Conservation (phyloP, 768 basidiomycete species). For the Calocera cornea region DNA sequence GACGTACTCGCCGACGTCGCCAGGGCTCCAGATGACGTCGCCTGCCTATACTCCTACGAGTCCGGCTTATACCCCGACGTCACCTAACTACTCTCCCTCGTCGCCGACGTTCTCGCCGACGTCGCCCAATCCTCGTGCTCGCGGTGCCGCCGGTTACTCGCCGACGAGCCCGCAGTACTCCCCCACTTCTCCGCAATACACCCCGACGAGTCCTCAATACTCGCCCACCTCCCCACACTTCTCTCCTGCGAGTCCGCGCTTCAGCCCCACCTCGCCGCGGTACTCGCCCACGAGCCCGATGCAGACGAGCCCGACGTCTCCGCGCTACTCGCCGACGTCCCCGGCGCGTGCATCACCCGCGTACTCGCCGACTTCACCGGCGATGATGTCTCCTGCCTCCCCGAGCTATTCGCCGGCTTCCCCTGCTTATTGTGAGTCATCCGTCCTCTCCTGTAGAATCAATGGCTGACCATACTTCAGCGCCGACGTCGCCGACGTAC, state of each 20-base stretch:
- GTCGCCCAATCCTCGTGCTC: slow-evolving; percentile 37
- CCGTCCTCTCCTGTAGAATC: not conserved
- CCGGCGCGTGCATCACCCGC: slow-evolving; percentile 77
- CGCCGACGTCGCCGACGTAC: slow-evolving; percentile 7
- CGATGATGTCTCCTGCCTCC: slow-evolving; percentile 20
- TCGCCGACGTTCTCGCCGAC: slow-evolving; percentile 84
- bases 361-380: slow-evolving; percentile 90
- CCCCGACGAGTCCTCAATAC: slow-evolving; percentile 75
- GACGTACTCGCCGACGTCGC: slow-evolving; percentile 28
- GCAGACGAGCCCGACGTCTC: slow-evolving; percentile 11
- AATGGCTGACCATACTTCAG: not conserved
- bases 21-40: slow-evolving; percentile 22
- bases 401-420: slow-evolving; percentile 43
- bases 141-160: slow-evolving; percentile 28
- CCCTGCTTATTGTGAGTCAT: slow-evolving; percentile 7
- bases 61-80: slow-evolving; percentile 22
- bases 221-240: slow-evolving; percentile 15
- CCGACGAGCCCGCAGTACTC: slow-evolving; percentile 64
- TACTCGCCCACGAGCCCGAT: slow-evolving; percentile 16
- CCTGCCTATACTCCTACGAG: slow-evolving; percentile 23
- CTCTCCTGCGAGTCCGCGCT: slow-evolving; percentile 12
- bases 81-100: slow-evolving; percentile 30
- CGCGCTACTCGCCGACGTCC: slow-evolving; percentile 56
- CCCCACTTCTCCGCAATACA: slow-evolving; percentile 80
- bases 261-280: slow-evolving; percentile 20